Evolutionary conservation across 2,329 filamentous ascomycete species (phyloP), one percentile per base, ranked within the genome.

Genomic region (Aspergillus sp.): DNA sequence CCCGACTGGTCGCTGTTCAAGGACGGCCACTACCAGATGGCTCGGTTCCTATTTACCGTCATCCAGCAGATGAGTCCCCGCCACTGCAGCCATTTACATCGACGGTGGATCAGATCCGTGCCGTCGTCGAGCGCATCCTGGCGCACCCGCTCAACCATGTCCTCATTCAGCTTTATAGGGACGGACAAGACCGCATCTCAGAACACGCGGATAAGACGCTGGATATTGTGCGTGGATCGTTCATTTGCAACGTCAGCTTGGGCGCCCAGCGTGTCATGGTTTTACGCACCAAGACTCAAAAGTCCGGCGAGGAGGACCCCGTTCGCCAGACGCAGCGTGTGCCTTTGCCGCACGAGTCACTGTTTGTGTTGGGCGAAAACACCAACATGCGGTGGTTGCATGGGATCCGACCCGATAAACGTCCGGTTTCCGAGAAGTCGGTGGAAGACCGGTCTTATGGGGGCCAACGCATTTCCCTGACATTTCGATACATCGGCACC

Each of bases 151-250:
- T 98, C 26, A 98, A 98, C 50, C 91, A 98, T 54, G 88, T 80
- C 1, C 65, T 98, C 29, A 93, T 98, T 28, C 91, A 98, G 52
- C 74, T 86, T 36, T 98, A 98, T 52, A 83, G 91, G n/a, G 72
- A 74, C 45, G 85, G 89, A 2, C 77, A 75, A 29, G 91, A 98
- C 60, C 86, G 86, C 54, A 98, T 98, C 41, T 91, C 85, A 1
- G 91, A 98, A 54, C 91, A 98, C 53, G 93, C 86, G 24, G 91
- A 98, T 57, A 98, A 98, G 63, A 94, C 89, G 0, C 68, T 98
- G 15, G 91, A 98, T 55, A 91, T 98, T 35, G 78, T 77, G 8
- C 75, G 73, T 15, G 78, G 71, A 4, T 91, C 83, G 15, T 88
- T 72, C 38, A 93, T 98, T 44, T 86, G 88, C 43, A 98, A 96